Evolutionary conservation across 495 filamentous ascomycete species (phyloP).

Genomic region (Hypoxylon fuscum): DNA sequence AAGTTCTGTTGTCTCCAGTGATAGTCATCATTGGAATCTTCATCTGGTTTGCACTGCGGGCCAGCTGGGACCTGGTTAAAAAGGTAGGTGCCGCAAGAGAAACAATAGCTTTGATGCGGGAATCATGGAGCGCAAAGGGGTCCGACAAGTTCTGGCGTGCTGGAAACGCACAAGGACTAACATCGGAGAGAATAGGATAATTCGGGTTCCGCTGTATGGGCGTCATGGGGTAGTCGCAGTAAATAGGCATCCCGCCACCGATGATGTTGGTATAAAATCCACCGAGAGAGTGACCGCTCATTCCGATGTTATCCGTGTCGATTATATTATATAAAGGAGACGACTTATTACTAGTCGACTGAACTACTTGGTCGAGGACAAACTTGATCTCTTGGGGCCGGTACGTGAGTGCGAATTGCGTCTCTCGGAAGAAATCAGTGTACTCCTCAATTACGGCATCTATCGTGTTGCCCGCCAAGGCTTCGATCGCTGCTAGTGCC

Average conservation of each 20-base stretch:
- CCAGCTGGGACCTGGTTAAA: not conserved
- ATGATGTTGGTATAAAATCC: conserved; percentile 8
- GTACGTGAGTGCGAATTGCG: conserved; percentile 21
- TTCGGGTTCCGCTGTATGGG: not conserved
- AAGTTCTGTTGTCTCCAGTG: conserved; percentile 3
- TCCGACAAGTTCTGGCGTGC: not conserved
- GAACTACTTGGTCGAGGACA: not conserved
- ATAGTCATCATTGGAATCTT: conserved; percentile 6
- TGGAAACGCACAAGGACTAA: conserved; percentile 4
- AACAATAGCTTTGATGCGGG: conserved; percentile 5
- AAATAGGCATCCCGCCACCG: conserved; percentile 5
- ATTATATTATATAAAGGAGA: not conserved
- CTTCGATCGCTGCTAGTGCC: not conserved
- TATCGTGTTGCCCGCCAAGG: not conserved
- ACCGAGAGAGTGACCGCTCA: conserved; percentile 9
- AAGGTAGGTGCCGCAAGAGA: conserved; percentile 6
- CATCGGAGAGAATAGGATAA: not conserved
- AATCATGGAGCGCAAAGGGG: conserved; percentile 8
- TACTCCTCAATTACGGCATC: conserved; percentile 15
- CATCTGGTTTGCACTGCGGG: not conserved
- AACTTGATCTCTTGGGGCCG: conserved; percentile 15
- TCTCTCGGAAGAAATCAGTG: conserved; percentile 19
- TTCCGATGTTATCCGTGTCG: conserved; percentile 6
- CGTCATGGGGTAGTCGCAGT: conserved; percentile 6
- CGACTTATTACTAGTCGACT: not conserved